Evolutionary conservation across 306 rosid species (phyloP).

Genomic region (Albizia julibrissin): DNA sequence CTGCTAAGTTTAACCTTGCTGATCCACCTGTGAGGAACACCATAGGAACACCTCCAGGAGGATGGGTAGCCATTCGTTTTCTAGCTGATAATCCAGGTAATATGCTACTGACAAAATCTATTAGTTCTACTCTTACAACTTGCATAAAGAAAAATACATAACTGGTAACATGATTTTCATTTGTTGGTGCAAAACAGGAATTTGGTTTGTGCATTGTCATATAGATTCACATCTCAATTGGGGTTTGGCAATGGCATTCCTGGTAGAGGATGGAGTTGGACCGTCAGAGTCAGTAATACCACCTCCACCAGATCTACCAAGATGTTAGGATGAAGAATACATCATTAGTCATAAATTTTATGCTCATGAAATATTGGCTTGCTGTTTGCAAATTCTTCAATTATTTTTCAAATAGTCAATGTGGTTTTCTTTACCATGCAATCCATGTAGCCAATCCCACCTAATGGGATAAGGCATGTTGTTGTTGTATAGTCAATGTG

Average conservation of each 20-base stretch:
- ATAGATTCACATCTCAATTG: slow-evolving; percentile 70
- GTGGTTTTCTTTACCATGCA: background rate
- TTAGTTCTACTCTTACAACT: background rate
- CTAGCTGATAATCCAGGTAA: slow-evolving; percentile 92
- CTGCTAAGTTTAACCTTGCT: slow-evolving; percentile 67
- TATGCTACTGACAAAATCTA: background rate
- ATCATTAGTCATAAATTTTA: slow-evolving; percentile 27
- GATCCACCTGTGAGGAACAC: slow-evolving; percentile 90
- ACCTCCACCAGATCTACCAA: slow-evolving; percentile 91
- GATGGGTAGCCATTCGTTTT: slow-evolving; percentile 97
- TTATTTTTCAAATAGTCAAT: slow-evolving; percentile 17
- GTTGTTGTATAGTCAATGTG: slow-evolving; percentile 9
- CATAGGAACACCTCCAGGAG: slow-evolving; percentile 88
- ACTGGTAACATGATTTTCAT: slow-evolving; percentile 17
- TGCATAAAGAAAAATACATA: background rate
- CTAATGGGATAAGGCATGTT: background rate
- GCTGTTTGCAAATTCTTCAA: slow-evolving; percentile 23
- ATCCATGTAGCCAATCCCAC: background rate
- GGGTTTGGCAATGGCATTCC: slow-evolving; percentile 80
- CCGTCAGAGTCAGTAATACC: slow-evolving; percentile 75
- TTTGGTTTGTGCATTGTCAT: slow-evolving; percentile 96
- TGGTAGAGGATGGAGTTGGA: slow-evolving; percentile 87
- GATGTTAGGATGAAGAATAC: slow-evolving; percentile 53
- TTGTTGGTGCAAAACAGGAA: slow-evolving; percentile 50
- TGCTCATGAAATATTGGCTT: slow-evolving; percentile 26